Evolutionary conservation across 768 basidiomycete species (phyloP).

Genomic region (Lentinula sp.): DNA sequence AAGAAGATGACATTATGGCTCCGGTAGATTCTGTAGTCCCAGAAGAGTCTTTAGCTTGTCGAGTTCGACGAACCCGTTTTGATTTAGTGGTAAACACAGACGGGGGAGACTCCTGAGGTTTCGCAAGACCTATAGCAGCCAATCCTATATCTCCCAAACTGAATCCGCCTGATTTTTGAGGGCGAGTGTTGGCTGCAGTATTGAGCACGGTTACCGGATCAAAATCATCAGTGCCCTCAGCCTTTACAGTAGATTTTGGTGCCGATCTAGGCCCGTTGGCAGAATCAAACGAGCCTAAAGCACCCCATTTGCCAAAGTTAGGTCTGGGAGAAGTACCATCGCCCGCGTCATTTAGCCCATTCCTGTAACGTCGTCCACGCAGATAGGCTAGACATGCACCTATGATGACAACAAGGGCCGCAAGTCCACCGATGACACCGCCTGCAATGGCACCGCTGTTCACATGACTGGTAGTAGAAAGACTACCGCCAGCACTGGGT

Average conservation of each 20-base stretch:
- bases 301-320: conserved; percentile 5
- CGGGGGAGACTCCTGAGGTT: not conserved
- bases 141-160: conserved; percentile 3
- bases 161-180: not conserved
- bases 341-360: not conserved
- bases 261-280: not conserved
- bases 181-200: not conserved
- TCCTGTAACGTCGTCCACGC: not conserved
- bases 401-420: not conserved
- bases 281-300: conserved; percentile 5
- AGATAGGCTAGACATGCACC: not conserved
- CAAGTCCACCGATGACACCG: conserved; percentile 1
- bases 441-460: conserved; percentile 3
- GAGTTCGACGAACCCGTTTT: not conserved
- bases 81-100: not conserved
- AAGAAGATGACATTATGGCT: not conserved
- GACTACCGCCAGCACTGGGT: not conserved
- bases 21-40: not conserved
- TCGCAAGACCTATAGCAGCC: conserved; percentile 2
- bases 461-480: not conserved
- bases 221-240: not conserved
- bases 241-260: not conserved
- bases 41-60: not conserved
- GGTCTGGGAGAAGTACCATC: not conserved
- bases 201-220: not conserved